A percentile compares a stretch with the other conserved stretches of the same genome.
Conservation (phyloP, 1,284 basidiomycete genomes). For the Ustilago hordei region DNA sequence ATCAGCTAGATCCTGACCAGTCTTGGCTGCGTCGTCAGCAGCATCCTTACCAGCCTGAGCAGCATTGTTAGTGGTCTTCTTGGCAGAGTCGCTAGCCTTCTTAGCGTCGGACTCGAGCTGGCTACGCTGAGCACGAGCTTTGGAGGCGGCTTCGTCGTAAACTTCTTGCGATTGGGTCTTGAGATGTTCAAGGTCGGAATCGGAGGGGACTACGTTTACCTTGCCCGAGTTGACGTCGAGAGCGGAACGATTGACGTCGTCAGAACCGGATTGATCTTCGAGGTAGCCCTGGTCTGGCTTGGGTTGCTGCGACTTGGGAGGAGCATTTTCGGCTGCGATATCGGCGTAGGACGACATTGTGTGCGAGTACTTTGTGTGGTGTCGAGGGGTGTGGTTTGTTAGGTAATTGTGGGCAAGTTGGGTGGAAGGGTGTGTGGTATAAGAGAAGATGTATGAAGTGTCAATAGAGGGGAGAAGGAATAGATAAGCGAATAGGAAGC, state of each 20-base stretch:
- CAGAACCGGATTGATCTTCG: constrained; percentile 36
- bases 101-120: constrained; percentile 48
- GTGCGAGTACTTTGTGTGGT: too few relatives aligned
- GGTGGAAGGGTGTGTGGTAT: neutral
- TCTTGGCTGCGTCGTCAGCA: constrained; percentile 32
- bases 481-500: neutral
- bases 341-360: constrained; percentile 55
- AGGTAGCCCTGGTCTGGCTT: constrained; percentile 48
- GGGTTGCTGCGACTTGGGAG: constrained; percentile 53
- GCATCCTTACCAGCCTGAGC: constrained; percentile 22
- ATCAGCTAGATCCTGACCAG: constrained; percentile 24
- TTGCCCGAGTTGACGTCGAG: constrained; percentile 57
- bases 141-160: constrained; percentile 44
- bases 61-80: constrained; percentile 28
- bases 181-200: constrained; percentile 53
- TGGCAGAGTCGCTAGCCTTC: constrained; percentile 33
- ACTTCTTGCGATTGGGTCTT: constrained; percentile 58
- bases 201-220: constrained; percentile 56
- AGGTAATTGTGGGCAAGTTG: neutral
- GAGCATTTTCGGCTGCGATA: constrained; percentile 55
- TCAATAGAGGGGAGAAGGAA: neutral
- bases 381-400: neutral
- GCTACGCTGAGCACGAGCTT: constrained; percentile 44
- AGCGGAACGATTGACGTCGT: constrained; percentile 15
- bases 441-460: neutral